phyloP scores from a whole-genome alignment of 2,329 filamentous ascomycete genomes.

The Aspergillus sp. region DNA sequence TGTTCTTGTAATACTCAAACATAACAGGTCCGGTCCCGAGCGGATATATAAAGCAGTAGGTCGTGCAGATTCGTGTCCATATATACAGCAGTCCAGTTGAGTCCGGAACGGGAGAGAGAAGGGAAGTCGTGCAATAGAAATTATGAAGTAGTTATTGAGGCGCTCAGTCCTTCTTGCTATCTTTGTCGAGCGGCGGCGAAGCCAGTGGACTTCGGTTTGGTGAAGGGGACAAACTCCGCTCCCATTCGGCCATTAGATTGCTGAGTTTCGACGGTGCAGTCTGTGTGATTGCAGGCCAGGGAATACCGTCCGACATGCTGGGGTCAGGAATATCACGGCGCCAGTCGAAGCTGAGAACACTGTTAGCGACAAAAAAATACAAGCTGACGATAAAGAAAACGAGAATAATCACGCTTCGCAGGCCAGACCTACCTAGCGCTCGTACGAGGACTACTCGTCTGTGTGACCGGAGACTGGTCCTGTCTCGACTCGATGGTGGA shows the following conservation, averaged over 20 bases:
- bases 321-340: slow-evolving; percentile 31
- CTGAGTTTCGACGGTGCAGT: slow-evolving; percentile 75
- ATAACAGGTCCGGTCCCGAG: slow-evolving; percentile 8
- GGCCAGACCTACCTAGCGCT: slow-evolving; percentile 51
- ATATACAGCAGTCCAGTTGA: slow-evolving; percentile 18
- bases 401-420: slow-evolving; percentile 7
- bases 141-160: neutral
- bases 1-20: slow-evolving; percentile 19
- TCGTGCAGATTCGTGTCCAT: slow-evolving; percentile 18
- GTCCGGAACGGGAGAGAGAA: neutral
- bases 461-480: slow-evolving; percentile 45
- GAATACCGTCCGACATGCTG: slow-evolving; percentile 43
- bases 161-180: slow-evolving; percentile 32
- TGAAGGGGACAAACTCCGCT: slow-evolving; percentile 68
- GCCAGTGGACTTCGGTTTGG: slow-evolving; percentile 24
- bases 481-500: slow-evolving; percentile 52
- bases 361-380: slow-evolving; percentile 20
- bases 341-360: slow-evolving; percentile 38
- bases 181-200: slow-evolving; percentile 25
- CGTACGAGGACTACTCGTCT: slow-evolving; percentile 52
- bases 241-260: slow-evolving; percentile 87
- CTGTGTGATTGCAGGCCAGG: slow-evolving; percentile 71
- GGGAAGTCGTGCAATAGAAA: neutral
- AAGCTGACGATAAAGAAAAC: neutral
- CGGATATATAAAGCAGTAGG: slow-evolving; percentile 12